Evolutionary conservation across 805 yeast species (phyloP), one percentile per base, ranked within the genome.

Genomic region (Ogataea minuta): DNA sequence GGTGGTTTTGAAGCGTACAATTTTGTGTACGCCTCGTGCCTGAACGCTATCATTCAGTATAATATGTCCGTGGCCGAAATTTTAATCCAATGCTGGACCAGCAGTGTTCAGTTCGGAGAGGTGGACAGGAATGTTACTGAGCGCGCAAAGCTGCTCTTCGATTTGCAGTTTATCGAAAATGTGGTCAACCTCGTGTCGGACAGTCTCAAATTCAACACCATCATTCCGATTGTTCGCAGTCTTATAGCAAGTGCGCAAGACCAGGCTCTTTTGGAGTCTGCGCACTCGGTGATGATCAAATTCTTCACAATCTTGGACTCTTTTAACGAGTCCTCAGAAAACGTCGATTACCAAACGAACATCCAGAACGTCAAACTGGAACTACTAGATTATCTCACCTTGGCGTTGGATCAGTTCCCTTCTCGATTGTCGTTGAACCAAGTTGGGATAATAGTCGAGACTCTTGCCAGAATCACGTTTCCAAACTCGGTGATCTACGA

Each of bases 1-100:
- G 84, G 84, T 4, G 84, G 84, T 3, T 79, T 79, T 52, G 78
- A 77, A 41, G 68, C 76, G 9, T 82, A 77, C 56, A 78, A 79
- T 49, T 81, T 77, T 55, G 76, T 79, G 11, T 76, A 76, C 46
- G 64, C 71, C 29, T 60, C 78, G 4, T 52, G 76, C 9, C 40
- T 76, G 2, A 84, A 77, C 44, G 56, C 62, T 0, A 53, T 64
- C 29, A 50, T 52, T 28, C 68, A 56, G 40, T 49, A 56, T 29
- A 60, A 58, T 34, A 39, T 45, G 31, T 39, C 39, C 9, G 34
- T 52, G 19, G 59, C 63, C 9, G 60, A 63, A 33, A 25, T 45
- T 2, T 43, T 67, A 23, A 56, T 64, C 12, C 36, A 45, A n/a
- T 46, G 49, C 23, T 50, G 70, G 60, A 49, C 63, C 23, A 42